These are phyloP conservation scores for Endothia cerciana DNA, from an alignment of 2,329 filamentous ascomycete species.

Conservation along the genomic window DNA sequence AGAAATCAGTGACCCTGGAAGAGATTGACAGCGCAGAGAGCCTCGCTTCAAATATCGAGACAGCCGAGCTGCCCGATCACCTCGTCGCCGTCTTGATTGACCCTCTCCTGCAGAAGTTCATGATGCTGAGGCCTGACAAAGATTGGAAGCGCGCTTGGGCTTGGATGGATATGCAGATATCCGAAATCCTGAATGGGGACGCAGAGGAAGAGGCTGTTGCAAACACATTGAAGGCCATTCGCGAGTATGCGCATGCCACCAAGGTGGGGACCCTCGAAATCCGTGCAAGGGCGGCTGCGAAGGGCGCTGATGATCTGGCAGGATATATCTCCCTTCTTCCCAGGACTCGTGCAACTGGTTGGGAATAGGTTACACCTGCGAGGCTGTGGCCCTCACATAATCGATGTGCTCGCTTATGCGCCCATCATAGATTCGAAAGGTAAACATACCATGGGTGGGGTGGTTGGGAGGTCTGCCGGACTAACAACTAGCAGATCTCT, in stretches of 20 bases:
- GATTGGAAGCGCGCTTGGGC: constrained; percentile 34
- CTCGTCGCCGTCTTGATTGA: constrained; percentile 77
- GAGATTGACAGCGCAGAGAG: constrained; percentile 74
- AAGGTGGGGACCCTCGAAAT: constrained; percentile 51
- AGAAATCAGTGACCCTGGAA: constrained; percentile 66
- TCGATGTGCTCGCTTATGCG: constrained; percentile 56
- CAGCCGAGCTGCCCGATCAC: constrained; percentile 80
- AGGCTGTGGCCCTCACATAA: constrained; percentile 5
- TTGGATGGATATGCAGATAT: constrained; percentile 27
- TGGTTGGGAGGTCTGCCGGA: neutral
- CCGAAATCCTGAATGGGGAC: constrained; percentile 42
- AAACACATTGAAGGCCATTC: constrained; percentile 59
- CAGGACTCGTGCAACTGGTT: constrained; percentile 58
- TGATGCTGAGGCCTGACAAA: constrained; percentile 64
- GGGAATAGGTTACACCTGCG: constrained; percentile 30
- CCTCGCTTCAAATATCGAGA: constrained; percentile 75
- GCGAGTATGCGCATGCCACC: constrained; percentile 58
- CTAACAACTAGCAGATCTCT: constrained; percentile 17
- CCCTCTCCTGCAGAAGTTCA: constrained; percentile 76
- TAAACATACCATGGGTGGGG: constrained; percentile 36
- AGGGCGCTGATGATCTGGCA: neutral
- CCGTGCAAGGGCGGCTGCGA: neutral
- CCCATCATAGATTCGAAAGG: constrained; percentile 62
- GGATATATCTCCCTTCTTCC: constrained; percentile 41
- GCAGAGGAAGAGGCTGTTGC: constrained; percentile 51